These are phyloP conservation scores for Xylaria telfairii DNA, from an alignment of 495 filamentous ascomycete genomes.

Conservation along the genomic window DNA sequence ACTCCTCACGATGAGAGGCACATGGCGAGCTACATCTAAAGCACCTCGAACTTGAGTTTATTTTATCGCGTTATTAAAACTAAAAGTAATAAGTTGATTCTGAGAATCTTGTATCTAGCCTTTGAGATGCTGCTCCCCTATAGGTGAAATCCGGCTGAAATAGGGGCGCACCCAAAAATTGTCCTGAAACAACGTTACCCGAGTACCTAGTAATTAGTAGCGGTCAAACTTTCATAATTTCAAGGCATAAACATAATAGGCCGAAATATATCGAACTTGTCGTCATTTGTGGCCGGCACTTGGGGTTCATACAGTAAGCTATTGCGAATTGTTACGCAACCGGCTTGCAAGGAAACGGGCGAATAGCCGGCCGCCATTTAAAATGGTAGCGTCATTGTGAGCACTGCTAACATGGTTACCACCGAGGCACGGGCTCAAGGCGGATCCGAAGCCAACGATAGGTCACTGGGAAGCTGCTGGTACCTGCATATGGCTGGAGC, in stretches of 20 bases:
- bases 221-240: background rate
- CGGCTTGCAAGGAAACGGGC: constrained; percentile 7
- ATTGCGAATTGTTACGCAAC: constrained; percentile 1
- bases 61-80: too few relatives aligned
- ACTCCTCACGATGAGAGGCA: too few relatives aligned
- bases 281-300: background rate
- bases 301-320: constrained; percentile 13
- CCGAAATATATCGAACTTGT: background rate
- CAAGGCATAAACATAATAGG: constrained; percentile 4
- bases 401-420: constrained; percentile 6
- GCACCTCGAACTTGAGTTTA: too few relatives aligned
- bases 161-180: too few relatives aligned
- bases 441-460: constrained; percentile 2
- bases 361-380: constrained; percentile 5
- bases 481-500: constrained; percentile 37
- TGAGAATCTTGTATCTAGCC: too few relatives aligned
- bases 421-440: constrained; percentile 1
- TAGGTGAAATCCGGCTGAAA: too few relatives aligned
- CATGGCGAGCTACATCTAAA: too few relatives aligned
- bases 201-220: too few relatives aligned
- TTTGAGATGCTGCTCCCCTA: too few relatives aligned
- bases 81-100: too few relatives aligned
- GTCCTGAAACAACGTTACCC: too few relatives aligned
- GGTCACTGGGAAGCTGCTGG: constrained; percentile 34
- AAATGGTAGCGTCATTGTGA: constrained; percentile 24